Conservation (phyloP, 768 basidiomycete genomes). For the Macrolepiota albuminosa region DNA sequence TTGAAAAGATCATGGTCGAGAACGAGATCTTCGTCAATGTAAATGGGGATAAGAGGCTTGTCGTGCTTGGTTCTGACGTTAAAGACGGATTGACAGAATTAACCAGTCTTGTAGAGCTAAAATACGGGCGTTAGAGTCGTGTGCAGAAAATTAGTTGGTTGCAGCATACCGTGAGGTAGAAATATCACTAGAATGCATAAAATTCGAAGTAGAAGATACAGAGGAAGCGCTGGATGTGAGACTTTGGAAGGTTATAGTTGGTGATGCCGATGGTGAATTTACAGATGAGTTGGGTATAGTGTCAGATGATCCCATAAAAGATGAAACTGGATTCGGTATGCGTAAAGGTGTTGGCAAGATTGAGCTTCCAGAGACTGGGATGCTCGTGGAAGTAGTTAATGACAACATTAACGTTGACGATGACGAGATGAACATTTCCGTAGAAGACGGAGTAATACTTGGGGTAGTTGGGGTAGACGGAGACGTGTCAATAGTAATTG, state of each 20-base stretch:
- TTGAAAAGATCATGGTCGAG: neutral
- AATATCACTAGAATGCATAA: neutral
- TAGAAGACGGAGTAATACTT: neutral
- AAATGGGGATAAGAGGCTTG: neutral
- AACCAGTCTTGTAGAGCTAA: neutral
- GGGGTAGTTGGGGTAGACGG: neutral
- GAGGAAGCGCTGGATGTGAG: neutral
- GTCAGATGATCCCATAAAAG: neutral
- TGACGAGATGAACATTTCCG: neutral
- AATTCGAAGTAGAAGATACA: neutral
- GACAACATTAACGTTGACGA: neutral
- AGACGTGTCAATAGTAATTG: neutral
- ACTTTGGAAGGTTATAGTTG: neutral
- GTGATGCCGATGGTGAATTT: conserved; percentile 1
- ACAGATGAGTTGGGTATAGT: conserved; percentile 7
- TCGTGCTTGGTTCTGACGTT: neutral
- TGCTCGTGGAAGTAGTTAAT: neutral
- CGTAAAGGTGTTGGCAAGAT: neutral
- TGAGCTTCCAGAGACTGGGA: neutral
- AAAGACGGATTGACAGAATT: neutral
- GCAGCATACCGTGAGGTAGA: neutral
- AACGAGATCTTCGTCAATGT: neutral
- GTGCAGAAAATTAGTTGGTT: neutral
- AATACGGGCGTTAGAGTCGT: neutral
- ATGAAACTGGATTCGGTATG: neutral